phyloP scores from a whole-genome alignment of 768 basidiomycete species.

The Dioszegia crocea region DNA sequence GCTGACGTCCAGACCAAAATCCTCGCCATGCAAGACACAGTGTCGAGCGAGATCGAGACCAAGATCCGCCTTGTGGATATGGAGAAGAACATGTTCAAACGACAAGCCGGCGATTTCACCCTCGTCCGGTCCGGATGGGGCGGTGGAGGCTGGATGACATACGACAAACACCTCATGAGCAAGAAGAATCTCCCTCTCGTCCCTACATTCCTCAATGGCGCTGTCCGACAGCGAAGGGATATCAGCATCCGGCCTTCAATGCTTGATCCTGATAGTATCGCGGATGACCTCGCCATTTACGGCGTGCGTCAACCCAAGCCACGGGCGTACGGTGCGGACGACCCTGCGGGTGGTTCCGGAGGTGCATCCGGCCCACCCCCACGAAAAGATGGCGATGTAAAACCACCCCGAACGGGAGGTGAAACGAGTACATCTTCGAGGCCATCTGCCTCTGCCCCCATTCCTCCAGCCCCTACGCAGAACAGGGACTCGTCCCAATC shows the following conservation, averaged over 20 bases:
- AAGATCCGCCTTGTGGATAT: conserved; percentile 5
- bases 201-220: conserved; percentile 3
- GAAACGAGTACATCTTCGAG: no score
- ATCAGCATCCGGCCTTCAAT: conserved; percentile 7
- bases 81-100: conserved; percentile 15
- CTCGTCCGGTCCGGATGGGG: conserved; percentile 20
- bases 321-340: not conserved
- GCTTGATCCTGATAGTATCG: conserved; percentile 4
- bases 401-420: no score
- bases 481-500: no score
- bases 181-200: conserved; percentile 9
- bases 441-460: not conserved
- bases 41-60: conserved; percentile 13
- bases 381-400: no score
- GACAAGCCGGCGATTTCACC: conserved; percentile 7
- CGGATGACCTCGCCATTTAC: conserved; percentile 11
- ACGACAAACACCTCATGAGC: conserved; percentile 19
- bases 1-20: conserved; percentile 4
- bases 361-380: not conserved
- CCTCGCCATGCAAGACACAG: conserved; percentile 8
- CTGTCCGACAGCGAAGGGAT: conserved; percentile 6
- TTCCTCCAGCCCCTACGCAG: not conserved
- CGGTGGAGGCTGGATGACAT: conserved; percentile 32
- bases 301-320: not conserved
- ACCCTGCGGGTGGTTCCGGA: not conserved